Conservation (phyloP, 257 asterid species). For the Rehmannia glutinosa region DNA sequence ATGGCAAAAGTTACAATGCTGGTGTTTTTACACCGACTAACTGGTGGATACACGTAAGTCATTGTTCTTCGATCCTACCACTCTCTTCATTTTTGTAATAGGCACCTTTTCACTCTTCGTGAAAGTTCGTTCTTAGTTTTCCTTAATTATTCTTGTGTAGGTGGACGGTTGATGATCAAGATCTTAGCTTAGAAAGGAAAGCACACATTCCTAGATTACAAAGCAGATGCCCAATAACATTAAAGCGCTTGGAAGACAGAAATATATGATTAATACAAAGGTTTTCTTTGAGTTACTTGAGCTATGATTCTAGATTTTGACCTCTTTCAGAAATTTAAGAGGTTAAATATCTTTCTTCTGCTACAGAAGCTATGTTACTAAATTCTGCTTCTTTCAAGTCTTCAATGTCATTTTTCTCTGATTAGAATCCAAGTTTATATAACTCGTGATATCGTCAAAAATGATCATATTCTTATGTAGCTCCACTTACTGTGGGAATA, state of each 20-base stretch:
- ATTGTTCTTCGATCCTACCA: neutral
- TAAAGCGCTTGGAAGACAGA: slow-evolving; percentile 20
- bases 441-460: too few species aligned
- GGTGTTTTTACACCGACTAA: slow-evolving; percentile 47
- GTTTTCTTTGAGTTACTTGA: too few species aligned
- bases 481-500: too few species aligned
- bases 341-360: too few species aligned
- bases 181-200: slow-evolving; percentile 46
- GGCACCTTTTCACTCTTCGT: neutral
- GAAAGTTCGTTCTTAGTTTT: too few species aligned
- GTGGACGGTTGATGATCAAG: slow-evolving; percentile 58
- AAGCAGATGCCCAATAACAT: slow-evolving; percentile 62
- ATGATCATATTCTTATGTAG: too few species aligned
- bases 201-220: slow-evolving; percentile 53
- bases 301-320: too few species aligned
- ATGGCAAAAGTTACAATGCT: slow-evolving; percentile 59
- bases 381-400: too few species aligned
- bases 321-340: too few species aligned
- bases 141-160: slow-evolving; percentile 20
- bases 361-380: too few species aligned
- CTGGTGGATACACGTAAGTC: slow-evolving; percentile 49
- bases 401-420: too few species aligned
- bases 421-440: too few species aligned
- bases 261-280: neutral
- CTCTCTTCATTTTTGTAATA: neutral